phyloP scores from a whole-genome alignment of 164 flowering plant genomes.

The Dillenia suffruticosa region DNA sequence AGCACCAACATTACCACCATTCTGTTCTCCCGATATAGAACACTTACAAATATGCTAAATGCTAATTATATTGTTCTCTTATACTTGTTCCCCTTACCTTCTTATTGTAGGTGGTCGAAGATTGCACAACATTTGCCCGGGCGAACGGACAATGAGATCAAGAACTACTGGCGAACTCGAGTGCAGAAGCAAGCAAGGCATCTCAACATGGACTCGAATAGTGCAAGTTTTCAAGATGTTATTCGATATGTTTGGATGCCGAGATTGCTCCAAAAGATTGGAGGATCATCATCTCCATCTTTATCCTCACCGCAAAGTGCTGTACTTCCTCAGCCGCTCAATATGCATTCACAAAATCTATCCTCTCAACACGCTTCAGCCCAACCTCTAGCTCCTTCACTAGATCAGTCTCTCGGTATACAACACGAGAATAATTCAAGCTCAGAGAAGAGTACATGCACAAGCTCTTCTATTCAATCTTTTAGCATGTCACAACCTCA shows the following conservation, averaged over 20 bases:
- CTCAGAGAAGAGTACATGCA: constrained; percentile 14
- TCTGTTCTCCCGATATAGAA: too few species aligned
- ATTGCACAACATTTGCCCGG: constrained; percentile 86
- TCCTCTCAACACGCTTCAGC: constrained; percentile 5
- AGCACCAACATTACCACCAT: too few species aligned
- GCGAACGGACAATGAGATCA: constrained; percentile 87
- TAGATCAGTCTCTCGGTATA: background rate
- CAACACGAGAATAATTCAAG: constrained; percentile 17
- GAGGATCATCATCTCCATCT: constrained; percentile 19
- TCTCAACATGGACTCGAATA: constrained; percentile 56
- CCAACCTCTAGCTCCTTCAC: constrained; percentile 6
- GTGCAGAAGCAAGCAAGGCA: constrained; percentile 74
- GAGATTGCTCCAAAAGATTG: constrained; percentile 54
- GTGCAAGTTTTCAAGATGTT: constrained; percentile 42
- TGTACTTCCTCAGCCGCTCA: constrained; percentile 10
- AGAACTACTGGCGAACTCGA: constrained; percentile 89
- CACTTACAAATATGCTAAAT: too few species aligned
- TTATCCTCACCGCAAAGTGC: constrained; percentile 15
- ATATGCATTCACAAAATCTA: background rate
- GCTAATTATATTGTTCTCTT: background rate
- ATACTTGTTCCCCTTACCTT: background rate
- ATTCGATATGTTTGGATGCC: constrained; percentile 62
- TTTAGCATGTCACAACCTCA: constrained; percentile 23
- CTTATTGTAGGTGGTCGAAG: constrained; percentile 71
- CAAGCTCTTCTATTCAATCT: constrained; percentile 24